These are phyloP conservation scores for Parachaetomium inaequale DNA, from an alignment of 495 filamentous ascomycete genomes.

Conservation along the genomic window DNA sequence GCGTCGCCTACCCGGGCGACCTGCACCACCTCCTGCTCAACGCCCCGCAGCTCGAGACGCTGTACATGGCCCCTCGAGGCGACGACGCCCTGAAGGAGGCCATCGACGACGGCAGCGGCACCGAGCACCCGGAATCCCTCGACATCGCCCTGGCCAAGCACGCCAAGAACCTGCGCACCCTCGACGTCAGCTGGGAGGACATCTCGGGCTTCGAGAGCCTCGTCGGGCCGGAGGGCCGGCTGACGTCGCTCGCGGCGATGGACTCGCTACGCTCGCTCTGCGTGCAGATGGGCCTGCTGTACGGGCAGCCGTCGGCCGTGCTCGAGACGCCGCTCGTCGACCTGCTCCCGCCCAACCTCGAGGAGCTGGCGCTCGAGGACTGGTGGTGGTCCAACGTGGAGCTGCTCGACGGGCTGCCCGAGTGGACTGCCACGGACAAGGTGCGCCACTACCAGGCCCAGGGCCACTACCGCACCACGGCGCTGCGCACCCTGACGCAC, in stretches of 20 bases:
- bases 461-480: conserved; percentile 22
- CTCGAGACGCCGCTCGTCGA: conserved; percentile 21
- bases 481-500: conserved; percentile 22
- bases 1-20: conserved; percentile 25
- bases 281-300: conserved; percentile 29
- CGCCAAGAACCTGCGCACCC: conserved; percentile 28
- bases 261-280: conserved; percentile 24
- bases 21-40: conserved; percentile 27
- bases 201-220: conserved; percentile 17
- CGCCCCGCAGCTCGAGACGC: conserved; percentile 30
- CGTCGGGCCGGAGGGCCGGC: conserved; percentile 30
- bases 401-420: conserved; percentile 16
- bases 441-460: conserved; percentile 24
- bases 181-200: conserved; percentile 33
- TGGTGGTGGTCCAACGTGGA: conserved; percentile 32
- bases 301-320: conserved; percentile 18
- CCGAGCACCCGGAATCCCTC: conserved; percentile 25
- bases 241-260: conserved; percentile 25
- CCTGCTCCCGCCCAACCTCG: conserved; percentile 32
- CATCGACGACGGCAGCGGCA: not conserved
- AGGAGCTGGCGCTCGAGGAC: conserved; percentile 34
- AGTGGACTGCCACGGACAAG: conserved; percentile 21
- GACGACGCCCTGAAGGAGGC: conserved; percentile 5
- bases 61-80: conserved; percentile 31
- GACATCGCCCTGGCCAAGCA: conserved; percentile 25